These are phyloP conservation scores for Arthrobotrys entomopaga DNA, from an alignment of 2,329 filamentous ascomycete genomes.

Conservation along the genomic window DNA sequence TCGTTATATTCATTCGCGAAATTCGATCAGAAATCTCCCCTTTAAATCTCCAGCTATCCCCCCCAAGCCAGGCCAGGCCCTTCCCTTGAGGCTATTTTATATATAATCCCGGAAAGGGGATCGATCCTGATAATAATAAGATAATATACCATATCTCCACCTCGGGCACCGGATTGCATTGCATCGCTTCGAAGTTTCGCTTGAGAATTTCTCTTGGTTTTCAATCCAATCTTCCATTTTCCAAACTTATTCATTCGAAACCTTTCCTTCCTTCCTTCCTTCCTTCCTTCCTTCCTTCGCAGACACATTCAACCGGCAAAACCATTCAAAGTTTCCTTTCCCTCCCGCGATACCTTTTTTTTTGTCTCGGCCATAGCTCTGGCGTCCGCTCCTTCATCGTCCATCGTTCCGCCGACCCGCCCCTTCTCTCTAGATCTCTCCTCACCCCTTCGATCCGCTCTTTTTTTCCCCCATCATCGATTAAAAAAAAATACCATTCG, in stretches of 20 bases:
- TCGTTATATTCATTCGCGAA: conserved; percentile 3
- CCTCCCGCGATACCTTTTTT: conserved; percentile 2
- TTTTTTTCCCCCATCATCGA: conserved; percentile 8
- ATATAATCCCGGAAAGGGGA: conserved; percentile 46
- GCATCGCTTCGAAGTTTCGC: conserved; percentile 15
- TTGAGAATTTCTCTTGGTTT: too few species aligned
- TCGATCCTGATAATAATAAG: conserved; percentile 24
- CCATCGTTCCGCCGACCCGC: conserved; percentile 3
- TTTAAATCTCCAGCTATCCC: conserved; percentile 7
- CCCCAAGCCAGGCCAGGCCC: conserved; percentile 7
- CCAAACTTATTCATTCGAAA: too few species aligned
- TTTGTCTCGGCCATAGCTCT: conserved; percentile 37
- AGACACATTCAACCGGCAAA: background rate
- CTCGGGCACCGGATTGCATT: background rate
- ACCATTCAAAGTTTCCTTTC: background rate
- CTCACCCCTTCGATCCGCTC: conserved; percentile 2
- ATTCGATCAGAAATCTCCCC: conserved; percentile 11
- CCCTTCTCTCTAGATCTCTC: background rate
- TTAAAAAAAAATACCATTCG: conserved; percentile 6
- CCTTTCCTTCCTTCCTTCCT: too few species aligned
- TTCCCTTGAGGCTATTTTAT: background rate
- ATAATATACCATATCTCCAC: background rate
- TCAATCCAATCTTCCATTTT: too few species aligned
- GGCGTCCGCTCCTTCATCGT: conserved; percentile 47
- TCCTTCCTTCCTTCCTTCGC: conserved; percentile 16